These are phyloP conservation scores for Reticulascus tulasneorum DNA, from an alignment of 2,329 filamentous ascomycete species.

Conservation along the genomic window DNA sequence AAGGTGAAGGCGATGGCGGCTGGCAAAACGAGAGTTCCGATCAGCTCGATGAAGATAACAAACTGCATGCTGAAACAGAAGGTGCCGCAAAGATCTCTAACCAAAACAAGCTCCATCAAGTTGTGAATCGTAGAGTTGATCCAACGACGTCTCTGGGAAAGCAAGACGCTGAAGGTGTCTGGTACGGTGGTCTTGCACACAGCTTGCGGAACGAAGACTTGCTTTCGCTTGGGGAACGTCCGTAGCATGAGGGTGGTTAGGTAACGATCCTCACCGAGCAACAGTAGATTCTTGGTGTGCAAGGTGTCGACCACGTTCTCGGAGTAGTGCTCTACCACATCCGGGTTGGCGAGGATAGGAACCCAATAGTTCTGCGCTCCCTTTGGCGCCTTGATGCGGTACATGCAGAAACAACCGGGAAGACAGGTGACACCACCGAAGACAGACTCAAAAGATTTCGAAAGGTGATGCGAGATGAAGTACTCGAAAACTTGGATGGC, in stretches of 20 bases:
- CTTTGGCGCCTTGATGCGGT: conserved; percentile 98
- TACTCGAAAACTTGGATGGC: conserved; percentile 99
- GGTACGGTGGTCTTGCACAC: conserved; percentile 98
- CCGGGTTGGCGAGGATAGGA: conserved; percentile 94
- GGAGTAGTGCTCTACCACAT: conserved; percentile 98
- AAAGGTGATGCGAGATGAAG: conserved; percentile 96
- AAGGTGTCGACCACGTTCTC: conserved; percentile 98
- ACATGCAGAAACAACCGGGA: conserved; percentile 99
- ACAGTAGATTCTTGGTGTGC: conserved; percentile 92
- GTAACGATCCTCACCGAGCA: conserved; percentile 92
- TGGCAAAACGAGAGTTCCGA: conserved; percentile 90
- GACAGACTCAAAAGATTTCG: conserved; percentile 96
- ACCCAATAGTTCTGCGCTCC: conserved; percentile 99
- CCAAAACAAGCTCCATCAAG: conserved; percentile 92
- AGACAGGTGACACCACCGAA: conserved; percentile 99
- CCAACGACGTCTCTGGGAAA: conserved; percentile 95
- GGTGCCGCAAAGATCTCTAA: conserved; percentile 92
- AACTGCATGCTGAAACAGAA: conserved; percentile 99
- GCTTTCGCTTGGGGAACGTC: conserved; percentile 98
- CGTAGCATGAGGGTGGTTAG: conserved; percentile 96
- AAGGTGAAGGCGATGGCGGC: conserved; percentile 96
- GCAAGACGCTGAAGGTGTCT: conserved; percentile 83
- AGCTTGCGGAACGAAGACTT: conserved; percentile 96
- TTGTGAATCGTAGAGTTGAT: conserved; percentile 99
- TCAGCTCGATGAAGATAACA: conserved; percentile 89